Base-by-base conservation (phyloP, 805 yeast genomes). In the Saturnispora zaruensis region DNA sequence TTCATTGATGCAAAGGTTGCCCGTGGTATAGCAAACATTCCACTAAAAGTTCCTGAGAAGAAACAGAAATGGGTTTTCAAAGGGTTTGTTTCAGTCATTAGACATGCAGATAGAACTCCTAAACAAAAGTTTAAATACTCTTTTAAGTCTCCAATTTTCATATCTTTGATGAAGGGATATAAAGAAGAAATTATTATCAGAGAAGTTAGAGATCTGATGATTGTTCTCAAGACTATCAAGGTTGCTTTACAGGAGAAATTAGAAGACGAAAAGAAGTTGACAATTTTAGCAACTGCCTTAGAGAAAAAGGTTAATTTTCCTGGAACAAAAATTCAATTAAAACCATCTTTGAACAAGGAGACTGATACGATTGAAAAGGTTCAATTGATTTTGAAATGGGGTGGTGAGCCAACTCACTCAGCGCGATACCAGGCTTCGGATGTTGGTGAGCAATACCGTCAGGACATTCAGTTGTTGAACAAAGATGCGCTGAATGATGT, bases 351-450 rank as follows among this genome's bases (percentile, higher is more conserved):
- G 50, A 76, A 77, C 58, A 69, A 72, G 13, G 81, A 78, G 37
- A 53, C 58, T 6, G 75, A 72, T 51, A 81, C 82, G 32, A 93
- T 93, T 20, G 97, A 91, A 56, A 93, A 93, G 64, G 97, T 91
- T 23, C 99, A 93, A 66, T 82, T 93, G 55, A 95, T 93, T 54
- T 73, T 93, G 59, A 93, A 93, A 65, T 93, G 99, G 99, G 99
- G 99, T 59, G 99, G 99, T 55, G 99, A 93, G 66, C 97, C 99
- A 5, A 93, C 99, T 1, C 99, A 93, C 66, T 89, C 97, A 9
- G 97, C 98, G 2, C 78, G 83, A 55, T 86, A 88, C 64, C 99
- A 93, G 69, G 95, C 96, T 1, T 77, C 83, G 26, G 99, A 93
- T 66, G 78, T 93, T 18, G 99, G 99, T 48, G 98, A 91, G 63